Base-by-base conservation (phyloP, 1,284 basidiomycete species). In the Agaricales sp. region DNA sequence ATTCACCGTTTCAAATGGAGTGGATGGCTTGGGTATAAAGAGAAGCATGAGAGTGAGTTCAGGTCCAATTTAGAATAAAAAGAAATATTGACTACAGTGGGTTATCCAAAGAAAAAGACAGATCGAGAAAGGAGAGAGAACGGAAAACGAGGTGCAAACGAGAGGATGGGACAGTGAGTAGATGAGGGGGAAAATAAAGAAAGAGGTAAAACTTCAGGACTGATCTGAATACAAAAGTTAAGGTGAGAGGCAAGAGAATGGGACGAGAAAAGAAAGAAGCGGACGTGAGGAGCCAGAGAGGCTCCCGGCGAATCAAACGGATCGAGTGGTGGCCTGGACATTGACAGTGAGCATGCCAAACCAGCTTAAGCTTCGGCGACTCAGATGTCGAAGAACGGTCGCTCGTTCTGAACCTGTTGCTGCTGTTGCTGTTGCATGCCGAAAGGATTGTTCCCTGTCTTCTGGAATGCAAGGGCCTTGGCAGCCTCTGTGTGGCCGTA, bases 391-490 rank as follows among this genome's bases (percentile, higher is more conserved):
- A 45, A 26, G 24, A 45, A 45, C 13, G 24, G 44, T 23, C 21
- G 44, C 11, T 62, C 83, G 58, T 92, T 77, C 19, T 92, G 88
- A 55, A 58, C 67, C 55, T 61, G 66, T 53, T 69, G 65, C 57
- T 75, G 70, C 53, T 75, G 73, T 54, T 80, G 76, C 53, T 78
- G 75, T 48, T 69, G 71, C 55, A 69, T 64, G 30, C 79, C 77
- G 62, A 92, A 92, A 8, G 89, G 89, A 59, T 92, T 92, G 63
- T 57, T 71, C 2, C 78, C 77, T 1, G 85, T 83, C 59, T 77
- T 75, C 60, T 87, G 81, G 2, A 69, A 57, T 13, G 73, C 66
- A 18, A 45, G 49, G 1, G 80, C 23, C 24, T 76, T 68, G 22
- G 82, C 85, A 4, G 81, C 74, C 52, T 77, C 71, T 38, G 82